phyloP scores from a whole-genome alignment of 2,329 filamentous ascomycete species.

The Fusarium sp. region DNA sequence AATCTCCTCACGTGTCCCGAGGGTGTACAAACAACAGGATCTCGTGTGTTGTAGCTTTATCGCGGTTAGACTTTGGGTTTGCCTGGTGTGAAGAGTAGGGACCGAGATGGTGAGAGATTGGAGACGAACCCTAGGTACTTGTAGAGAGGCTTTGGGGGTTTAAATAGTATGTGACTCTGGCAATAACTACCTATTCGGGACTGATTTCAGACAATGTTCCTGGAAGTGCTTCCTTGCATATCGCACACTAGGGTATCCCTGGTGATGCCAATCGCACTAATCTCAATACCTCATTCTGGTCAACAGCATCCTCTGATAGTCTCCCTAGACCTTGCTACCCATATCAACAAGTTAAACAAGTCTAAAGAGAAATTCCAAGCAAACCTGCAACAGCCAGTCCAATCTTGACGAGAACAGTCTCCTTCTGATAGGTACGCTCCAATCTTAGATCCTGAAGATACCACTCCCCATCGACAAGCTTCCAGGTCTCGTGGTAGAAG shows the following conservation, averaged over 20 bases:
- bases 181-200: neutral
- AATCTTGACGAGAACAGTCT: conserved; percentile 19
- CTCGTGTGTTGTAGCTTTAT: neutral
- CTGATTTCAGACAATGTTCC: too few species aligned
- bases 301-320: neutral
- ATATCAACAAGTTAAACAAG: neutral
- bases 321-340: neutral
- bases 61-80: neutral
- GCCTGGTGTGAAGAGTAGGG: neutral
- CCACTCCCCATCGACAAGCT: conserved; percentile 39
- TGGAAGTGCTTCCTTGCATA: neutral
- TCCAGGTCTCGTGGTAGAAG: conserved; percentile 42
- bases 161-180: neutral
- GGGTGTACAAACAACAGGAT: neutral
- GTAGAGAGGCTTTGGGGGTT: neutral
- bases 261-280: neutral
- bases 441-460: conserved; percentile 36
- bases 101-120: neutral
- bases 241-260: neutral
- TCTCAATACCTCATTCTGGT: neutral
- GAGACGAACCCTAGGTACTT: neutral
- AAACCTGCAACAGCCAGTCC: neutral
- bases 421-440: conserved; percentile 39
- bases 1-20: neutral
- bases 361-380: neutral